Evolutionary conservation across 2,329 filamentous ascomycete species (phyloP).

Genomic region (Chaetomium globosum): DNA sequence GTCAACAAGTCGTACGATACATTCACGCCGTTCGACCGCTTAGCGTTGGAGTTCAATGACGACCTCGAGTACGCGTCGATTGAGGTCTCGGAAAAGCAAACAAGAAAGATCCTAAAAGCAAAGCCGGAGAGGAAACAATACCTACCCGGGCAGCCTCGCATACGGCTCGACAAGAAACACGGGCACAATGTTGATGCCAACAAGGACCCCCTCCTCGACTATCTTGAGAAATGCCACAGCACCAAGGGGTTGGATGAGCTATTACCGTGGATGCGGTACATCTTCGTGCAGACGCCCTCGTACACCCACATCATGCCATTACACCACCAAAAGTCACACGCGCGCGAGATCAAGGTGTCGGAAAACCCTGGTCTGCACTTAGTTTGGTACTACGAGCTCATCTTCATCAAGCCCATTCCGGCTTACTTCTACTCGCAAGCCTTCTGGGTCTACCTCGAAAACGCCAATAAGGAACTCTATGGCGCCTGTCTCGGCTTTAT

Average conservation of each 20-base stretch:
- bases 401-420: conserved; percentile 50
- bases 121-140: conserved; percentile 26
- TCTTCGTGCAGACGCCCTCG: conserved; percentile 40
- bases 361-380: conserved; percentile 48
- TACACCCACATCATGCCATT: conserved; percentile 42
- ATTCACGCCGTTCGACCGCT: conserved; percentile 17
- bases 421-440: conserved; percentile 42
- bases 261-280: conserved; percentile 37
- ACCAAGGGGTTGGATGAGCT: conserved; percentile 34
- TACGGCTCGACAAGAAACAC: conserved; percentile 26
- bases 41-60: conserved; percentile 25
- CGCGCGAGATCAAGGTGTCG: conserved; percentile 45
- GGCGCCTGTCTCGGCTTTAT: conserved; percentile 43
- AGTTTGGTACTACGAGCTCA: conserved; percentile 46
- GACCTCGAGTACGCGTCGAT: conserved; percentile 27
- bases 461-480: conserved; percentile 32
- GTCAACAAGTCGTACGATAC: conserved; percentile 6
- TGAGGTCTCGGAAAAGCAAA: conserved; percentile 2
- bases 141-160: conserved; percentile 38
- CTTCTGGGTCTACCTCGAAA: conserved; percentile 42
- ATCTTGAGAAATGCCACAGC: conserved; percentile 32
- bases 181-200: conserved; percentile 9
- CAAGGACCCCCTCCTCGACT: conserved; percentile 27
- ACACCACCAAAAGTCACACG: conserved; percentile 45
- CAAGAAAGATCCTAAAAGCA: conserved; percentile 24